Evolutionary conservation across 331 rosid genomes (phyloP), one percentile per base, ranked within the genome.

Genomic region (Quercus lobata): DNA sequence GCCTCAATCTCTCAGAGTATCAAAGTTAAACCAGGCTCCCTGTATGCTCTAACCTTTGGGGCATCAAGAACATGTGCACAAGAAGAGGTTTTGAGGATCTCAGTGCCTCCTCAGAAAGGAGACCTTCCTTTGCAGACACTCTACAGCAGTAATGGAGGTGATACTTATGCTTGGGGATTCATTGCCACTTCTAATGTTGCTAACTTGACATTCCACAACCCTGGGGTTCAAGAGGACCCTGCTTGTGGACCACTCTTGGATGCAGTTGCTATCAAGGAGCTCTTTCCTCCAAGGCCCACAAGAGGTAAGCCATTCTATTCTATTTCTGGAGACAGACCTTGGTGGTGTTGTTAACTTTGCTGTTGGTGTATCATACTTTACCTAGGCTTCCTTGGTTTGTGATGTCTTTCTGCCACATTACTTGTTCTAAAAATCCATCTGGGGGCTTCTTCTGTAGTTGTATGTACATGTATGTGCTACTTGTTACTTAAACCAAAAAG

Each of bases 31-130:
- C 77, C 84, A 0, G 94, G 94, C 68, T 84, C 89, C 73, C 6
- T 65, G 2, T 93, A 93, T 73, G 98, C 99, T 41, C 85, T 95
- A 1, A 95, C 89, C 46, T 83, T 91, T 46, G 97, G 92, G 21
- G 97, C 96, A 71, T 91, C 97, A 22, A 95, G 94, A 83, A 95
- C 99, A 56, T 95, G 99, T 82, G 99, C 99, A 11, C 99, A 95
- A 78, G 98, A 91, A n/a, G 99, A 95, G 71, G 94, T 91, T 70
- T 79, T 95, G 84, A 84, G 97, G 73, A 91, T 95, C 79, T 75
- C 88, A 5, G 96, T 91, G 58, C 90, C 87, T 21, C 90, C 98
- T 49, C 94, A 84, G 70, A 81, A 82, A 1, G 98, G 99, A 11
- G 97, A 92, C 73, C 94, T 95, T 82, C 99, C 99, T 30, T 66